Conservation (phyloP, 192 early-diverging fungal genomes). For the Spizellomyces punctatus region DNA sequence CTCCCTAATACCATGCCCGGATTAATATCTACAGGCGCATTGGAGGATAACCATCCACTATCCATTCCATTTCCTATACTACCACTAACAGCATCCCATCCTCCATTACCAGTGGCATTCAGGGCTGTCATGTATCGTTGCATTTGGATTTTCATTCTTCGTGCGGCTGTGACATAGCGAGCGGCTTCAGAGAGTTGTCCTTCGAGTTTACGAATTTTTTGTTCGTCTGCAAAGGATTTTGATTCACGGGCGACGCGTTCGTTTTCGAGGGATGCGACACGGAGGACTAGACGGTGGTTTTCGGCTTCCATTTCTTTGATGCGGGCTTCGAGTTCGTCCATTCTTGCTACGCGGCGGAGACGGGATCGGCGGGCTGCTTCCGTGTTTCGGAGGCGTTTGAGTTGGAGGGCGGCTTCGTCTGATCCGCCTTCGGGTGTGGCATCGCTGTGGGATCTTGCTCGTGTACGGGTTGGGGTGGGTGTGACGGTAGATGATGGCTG, state of each 20-base stretch:
- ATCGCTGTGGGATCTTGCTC: constrained; percentile 5
- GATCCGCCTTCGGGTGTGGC: background rate
- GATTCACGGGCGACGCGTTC: constrained; percentile 1
- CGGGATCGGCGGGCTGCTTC: constrained; percentile 31
- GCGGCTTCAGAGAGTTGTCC: background rate
- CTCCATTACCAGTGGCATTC: background rate
- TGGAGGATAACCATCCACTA: too few species aligned
- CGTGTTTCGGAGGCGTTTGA: constrained; percentile 24
- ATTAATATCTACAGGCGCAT: too few species aligned
- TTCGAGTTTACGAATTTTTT: constrained; percentile 7
- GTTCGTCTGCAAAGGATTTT: background rate
- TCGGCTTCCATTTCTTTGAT: constrained; percentile 11
- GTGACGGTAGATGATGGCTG: background rate
- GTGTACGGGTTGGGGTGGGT: background rate
- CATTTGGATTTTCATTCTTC: background rate
- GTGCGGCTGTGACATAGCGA: background rate
- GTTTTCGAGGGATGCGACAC: constrained; percentile 12
- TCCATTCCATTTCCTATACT: too few species aligned
- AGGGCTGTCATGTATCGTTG: background rate
- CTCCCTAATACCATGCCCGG: too few species aligned
- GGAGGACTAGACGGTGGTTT: constrained; percentile 19
- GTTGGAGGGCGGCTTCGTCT: constrained; percentile 9
- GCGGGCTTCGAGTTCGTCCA: constrained; percentile 15
- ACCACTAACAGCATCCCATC: too few species aligned
- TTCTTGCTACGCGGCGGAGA: constrained; percentile 7